Evolutionary conservation across 345 rosid genomes (phyloP).

Genomic region (Alliaria petiolata): DNA sequence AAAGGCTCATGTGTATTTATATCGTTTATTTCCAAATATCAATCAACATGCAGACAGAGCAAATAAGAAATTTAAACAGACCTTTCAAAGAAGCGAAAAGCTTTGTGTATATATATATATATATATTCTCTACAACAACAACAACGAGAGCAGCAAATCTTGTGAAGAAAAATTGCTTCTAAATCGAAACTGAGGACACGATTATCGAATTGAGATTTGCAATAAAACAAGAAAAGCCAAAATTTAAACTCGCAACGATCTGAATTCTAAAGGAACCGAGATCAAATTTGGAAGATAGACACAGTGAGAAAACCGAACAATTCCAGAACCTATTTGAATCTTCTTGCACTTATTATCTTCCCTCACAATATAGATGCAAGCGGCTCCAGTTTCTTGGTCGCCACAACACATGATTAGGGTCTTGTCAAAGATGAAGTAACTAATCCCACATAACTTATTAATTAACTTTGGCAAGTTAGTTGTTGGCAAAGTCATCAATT

Average conservation of each 20-base stretch:
- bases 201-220: neutral
- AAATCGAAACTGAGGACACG: too few species aligned
- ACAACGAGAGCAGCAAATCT: neutral
- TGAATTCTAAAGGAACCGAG: too few species aligned
- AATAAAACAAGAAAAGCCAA: neutral
- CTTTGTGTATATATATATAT: too few species aligned
- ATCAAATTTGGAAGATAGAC: neutral
- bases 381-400: neutral
- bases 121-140: neutral
- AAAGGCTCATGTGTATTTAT: too few species aligned
- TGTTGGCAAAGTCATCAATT: neutral
- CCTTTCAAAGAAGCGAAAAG: too few species aligned
- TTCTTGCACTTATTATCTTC: constrained; percentile 17
- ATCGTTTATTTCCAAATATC: too few species aligned
- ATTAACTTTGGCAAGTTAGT: neutral
- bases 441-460: neutral
- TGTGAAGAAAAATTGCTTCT: neutral
- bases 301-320: neutral
- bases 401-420: constrained; percentile 14
- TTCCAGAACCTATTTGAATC: neutral
- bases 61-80: too few species aligned
- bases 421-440: constrained; percentile 4
- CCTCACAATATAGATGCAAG: constrained; percentile 3
- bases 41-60: too few species aligned
- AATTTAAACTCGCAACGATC: neutral